These are phyloP conservation scores for Apiospora marii DNA, from an alignment of 2,329 filamentous ascomycete genomes.

Conservation along the genomic window DNA sequence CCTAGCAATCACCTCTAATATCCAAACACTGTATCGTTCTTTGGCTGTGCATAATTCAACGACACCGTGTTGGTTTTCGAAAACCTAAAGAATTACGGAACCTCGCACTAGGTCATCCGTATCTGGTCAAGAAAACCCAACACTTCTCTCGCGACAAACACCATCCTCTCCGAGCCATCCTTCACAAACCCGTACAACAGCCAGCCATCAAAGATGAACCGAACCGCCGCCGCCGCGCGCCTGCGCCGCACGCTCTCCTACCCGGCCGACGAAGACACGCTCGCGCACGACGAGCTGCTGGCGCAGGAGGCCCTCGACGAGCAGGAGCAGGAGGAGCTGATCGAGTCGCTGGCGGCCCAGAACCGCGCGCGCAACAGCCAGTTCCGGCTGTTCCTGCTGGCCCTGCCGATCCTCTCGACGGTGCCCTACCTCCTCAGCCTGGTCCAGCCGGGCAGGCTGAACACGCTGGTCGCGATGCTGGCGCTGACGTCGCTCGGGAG, in stretches of 20 bases:
- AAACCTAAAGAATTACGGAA: neutral
- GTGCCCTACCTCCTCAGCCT: conserved; percentile 63
- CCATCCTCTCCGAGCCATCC: neutral
- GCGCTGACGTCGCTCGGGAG: conserved; percentile 68
- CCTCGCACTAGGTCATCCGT: neutral
- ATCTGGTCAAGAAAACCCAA: neutral
- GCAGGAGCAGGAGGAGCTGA: conserved; percentile 71
- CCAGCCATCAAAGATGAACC: conserved; percentile 35
- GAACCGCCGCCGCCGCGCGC: conserved; percentile 55
- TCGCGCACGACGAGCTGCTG: conserved; percentile 60
- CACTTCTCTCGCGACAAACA: neutral
- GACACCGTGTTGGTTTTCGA: neutral
- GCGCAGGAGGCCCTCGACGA: conserved; percentile 43
- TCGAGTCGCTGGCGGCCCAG: conserved; percentile 59
- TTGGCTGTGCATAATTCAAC: neutral
- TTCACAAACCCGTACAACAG: conserved; percentile 12
- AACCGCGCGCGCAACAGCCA: conserved; percentile 66
- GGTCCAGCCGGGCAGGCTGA: conserved; percentile 42
- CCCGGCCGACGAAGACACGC: conserved; percentile 65
- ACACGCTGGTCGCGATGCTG: conserved; percentile 58
- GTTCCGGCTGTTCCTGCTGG: conserved; percentile 65
- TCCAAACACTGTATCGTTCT: neutral
- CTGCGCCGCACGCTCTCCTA: conserved; percentile 82
- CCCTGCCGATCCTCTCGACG: conserved; percentile 63
- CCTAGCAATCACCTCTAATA: neutral